Evolutionary conservation across 1,284 basidiomycete species (phyloP).

Genomic region (Peniophora sp.): DNA sequence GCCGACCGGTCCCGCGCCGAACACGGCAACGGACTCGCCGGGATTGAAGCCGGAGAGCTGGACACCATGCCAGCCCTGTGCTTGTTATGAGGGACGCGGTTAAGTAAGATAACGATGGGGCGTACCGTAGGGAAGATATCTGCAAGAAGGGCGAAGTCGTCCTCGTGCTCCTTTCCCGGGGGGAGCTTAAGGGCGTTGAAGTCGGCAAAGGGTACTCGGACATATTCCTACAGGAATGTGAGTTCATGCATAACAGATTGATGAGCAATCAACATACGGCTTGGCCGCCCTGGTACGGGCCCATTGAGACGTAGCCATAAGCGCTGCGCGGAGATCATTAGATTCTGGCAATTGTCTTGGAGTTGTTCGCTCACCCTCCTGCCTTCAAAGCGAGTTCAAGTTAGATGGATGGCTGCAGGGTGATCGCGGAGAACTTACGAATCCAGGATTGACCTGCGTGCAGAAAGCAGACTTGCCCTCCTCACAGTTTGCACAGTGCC

Average conservation of each 20-base stretch:
- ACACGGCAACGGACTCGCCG: constrained; percentile 43
- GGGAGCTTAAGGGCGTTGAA: constrained; percentile 45
- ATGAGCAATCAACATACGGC: constrained; percentile 22
- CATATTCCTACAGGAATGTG: constrained; percentile 30
- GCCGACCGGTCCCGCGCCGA: constrained; percentile 39
- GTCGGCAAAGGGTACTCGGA: constrained; percentile 45
- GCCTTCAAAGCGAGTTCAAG: constrained; percentile 1
- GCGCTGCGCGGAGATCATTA: neutral
- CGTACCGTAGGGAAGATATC: constrained; percentile 46
- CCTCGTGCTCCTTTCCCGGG: constrained; percentile 41
- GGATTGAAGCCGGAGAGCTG: constrained; percentile 43
- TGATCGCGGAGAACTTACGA: constrained; percentile 30
- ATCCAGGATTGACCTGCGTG: constrained; percentile 46
- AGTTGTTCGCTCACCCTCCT: constrained; percentile 17
- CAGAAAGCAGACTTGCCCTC: constrained; percentile 44
- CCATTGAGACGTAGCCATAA: constrained; percentile 37
- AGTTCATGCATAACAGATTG: neutral
- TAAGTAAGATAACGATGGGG: neutral
- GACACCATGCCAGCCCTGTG: constrained; percentile 47
- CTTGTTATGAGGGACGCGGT: neutral
- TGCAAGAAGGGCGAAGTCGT: constrained; percentile 45
- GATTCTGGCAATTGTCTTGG: neutral
- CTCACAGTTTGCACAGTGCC: constrained; percentile 46
- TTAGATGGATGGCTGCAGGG: neutral
- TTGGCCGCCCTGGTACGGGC: constrained; percentile 44